Evolutionary conservation across 805 yeast species (phyloP).

Genomic region (Starmerella sirachaensis): DNA sequence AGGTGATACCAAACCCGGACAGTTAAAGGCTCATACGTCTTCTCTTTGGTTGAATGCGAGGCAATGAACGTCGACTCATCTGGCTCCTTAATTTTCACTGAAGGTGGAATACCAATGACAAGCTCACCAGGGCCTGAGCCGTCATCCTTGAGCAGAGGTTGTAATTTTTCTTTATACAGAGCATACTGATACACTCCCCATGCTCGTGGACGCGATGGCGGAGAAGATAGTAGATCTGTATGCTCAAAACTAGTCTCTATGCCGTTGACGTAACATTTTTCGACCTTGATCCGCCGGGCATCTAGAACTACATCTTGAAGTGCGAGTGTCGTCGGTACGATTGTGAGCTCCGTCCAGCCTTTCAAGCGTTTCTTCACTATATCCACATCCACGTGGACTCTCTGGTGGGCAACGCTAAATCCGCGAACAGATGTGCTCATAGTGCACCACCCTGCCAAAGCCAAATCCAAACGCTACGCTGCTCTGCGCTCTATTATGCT

Average conservation of each 20-base stretch:
- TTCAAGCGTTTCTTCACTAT: constrained; percentile 42
- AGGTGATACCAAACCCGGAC: constrained; percentile 57
- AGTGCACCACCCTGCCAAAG: constrained; percentile 2
- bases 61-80: constrained; percentile 34
- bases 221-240: constrained; percentile 39
- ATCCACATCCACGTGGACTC: constrained; percentile 69
- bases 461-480: too few species aligned
- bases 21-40: constrained; percentile 54
- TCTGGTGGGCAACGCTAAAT: constrained; percentile 72
- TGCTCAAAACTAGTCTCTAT: constrained; percentile 44
- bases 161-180: constrained; percentile 18
- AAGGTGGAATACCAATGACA: constrained; percentile 50
- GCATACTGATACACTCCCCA: constrained; percentile 23
- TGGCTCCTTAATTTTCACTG: constrained; percentile 48
- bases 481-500: too few species aligned
- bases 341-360: constrained; percentile 75
- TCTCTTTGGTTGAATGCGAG: constrained; percentile 18
- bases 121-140: constrained; percentile 52
- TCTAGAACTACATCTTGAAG: constrained; percentile 58
- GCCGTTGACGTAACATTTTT: constrained; percentile 53
- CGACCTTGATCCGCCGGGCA: constrained; percentile 53
- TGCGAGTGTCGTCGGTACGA: constrained; percentile 54
- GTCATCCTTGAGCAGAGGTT: constrained; percentile 30
- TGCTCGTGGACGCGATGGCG: constrained; percentile 24
- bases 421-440: constrained; percentile 22